Evolutionary conservation across 2,329 filamentous ascomycete species (phyloP).

Genomic region (Dactylellina haptotyla): DNA sequence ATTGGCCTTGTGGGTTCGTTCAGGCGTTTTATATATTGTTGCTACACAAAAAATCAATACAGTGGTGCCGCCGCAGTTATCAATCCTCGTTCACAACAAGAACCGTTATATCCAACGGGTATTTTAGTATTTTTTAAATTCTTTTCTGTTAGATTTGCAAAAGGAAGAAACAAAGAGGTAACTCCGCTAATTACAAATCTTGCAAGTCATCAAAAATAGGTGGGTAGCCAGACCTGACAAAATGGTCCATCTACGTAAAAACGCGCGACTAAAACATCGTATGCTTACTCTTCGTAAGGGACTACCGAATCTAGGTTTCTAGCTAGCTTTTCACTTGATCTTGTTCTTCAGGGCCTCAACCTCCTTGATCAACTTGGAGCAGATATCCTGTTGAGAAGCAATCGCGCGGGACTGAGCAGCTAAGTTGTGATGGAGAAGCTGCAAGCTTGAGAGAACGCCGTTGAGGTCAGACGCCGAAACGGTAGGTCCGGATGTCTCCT

Average conservation of each 20-base stretch:
- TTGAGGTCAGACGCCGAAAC: constrained; percentile 51
- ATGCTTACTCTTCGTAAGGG: constrained; percentile 18
- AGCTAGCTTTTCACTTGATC: constrained; percentile 7
- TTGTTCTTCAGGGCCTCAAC: constrained; percentile 47
- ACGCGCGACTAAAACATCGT: constrained; percentile 6
- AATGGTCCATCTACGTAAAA: constrained; percentile 4
- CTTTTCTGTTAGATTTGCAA: constrained; percentile 21
- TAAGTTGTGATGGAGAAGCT: constrained; percentile 35
- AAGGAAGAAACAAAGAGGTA: constrained; percentile 26
- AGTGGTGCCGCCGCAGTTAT: too few species aligned
- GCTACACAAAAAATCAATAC: too few species aligned
- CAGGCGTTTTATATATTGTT: constrained; percentile 2
- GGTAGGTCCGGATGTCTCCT: constrained; percentile 48
- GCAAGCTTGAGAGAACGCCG: constrained; percentile 45
- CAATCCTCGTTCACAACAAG: too few species aligned
- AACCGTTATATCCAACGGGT: too few species aligned
- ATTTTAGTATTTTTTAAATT: constrained; percentile 20
- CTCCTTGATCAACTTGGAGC: constrained; percentile 52
- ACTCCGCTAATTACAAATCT: constrained; percentile 54
- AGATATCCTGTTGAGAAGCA: constrained; percentile 48
- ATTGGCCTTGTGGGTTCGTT: constrained; percentile 12
- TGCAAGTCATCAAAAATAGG: constrained; percentile 2
- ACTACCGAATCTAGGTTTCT: neutral
- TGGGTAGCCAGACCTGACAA: neutral
- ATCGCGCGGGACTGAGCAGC: constrained; percentile 36